Percentiles rank a stretch among this genome's conserved stretches.
Conservation (phyloP, 345 rosid species). For the Chamaenerion angustifolium region DNA sequence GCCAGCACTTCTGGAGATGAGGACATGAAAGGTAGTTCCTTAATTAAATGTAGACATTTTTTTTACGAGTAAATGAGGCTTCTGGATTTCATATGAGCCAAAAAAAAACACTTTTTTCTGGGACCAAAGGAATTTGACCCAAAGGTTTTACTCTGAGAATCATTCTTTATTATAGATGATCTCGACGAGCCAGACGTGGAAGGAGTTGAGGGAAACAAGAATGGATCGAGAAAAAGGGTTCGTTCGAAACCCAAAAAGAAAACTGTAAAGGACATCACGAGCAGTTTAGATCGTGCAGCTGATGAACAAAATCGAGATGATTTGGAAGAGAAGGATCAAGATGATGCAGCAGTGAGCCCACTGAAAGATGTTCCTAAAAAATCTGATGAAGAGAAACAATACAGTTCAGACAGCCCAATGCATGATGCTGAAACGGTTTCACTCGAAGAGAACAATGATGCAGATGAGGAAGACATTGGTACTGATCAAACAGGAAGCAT, state of each 20-base stretch:
- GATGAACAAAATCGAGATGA: no score
- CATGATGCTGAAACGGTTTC: constrained; percentile 4
- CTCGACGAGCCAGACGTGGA: no score
- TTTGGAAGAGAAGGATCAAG: no score
- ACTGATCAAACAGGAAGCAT: constrained; percentile 16
- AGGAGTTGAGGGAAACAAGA: background rate
- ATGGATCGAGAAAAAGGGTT: constrained; percentile 31
- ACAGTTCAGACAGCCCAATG: constrained; percentile 4
- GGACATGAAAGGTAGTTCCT: constrained; percentile 22
- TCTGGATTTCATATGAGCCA: no score
- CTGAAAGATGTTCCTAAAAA: constrained; percentile 5
- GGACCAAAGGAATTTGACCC: no score
- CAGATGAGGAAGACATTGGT: constrained; percentile 6
- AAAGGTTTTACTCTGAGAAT: no score
- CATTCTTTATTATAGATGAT: no score
- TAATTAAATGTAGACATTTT: no score
- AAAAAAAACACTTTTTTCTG: no score
- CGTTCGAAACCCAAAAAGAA: constrained; percentile 13
- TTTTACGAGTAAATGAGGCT: no score
- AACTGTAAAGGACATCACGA: constrained; percentile 22
- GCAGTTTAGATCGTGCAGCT: constrained; percentile 15
- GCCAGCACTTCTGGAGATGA: constrained; percentile 13
- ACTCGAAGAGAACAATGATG: constrained; percentile 14
- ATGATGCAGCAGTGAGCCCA: no score
- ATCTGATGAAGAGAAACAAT: constrained; percentile 27